phyloP scores from a whole-genome alignment of 2,329 filamentous ascomycete genomes.

The Rasamsonia emersonii region DNA sequence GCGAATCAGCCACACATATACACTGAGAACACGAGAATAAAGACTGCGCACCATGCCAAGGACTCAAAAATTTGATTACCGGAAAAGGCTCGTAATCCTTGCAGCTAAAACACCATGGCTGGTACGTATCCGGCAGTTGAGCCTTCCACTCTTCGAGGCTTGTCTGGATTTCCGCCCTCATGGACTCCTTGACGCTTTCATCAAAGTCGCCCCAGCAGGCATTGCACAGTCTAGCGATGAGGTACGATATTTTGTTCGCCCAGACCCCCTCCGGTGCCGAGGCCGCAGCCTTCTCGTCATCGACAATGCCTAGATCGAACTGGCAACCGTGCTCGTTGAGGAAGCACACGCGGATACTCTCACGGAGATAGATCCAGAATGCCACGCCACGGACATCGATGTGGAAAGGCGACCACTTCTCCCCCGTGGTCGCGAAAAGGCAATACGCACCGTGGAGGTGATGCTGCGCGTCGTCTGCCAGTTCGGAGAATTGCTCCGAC shows the following conservation, averaged over 20 bases:
- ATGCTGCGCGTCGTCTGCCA: conserved; percentile 2
- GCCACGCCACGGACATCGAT: conserved; percentile 1
- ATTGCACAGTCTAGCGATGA: too few species aligned
- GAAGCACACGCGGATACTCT: conserved; percentile 5
- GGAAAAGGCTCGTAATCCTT: too few species aligned
- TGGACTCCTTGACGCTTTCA: too few species aligned
- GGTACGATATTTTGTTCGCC: conserved; percentile 5
- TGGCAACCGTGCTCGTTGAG: conserved; percentile 6
- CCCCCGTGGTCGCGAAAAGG: conserved; percentile 1
- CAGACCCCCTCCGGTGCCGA: conserved; percentile 4
- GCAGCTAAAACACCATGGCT: too few species aligned
- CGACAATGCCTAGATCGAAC: conserved; percentile 4
- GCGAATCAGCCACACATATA: too few species aligned
- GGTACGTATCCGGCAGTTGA: too few species aligned
- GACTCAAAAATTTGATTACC: too few species aligned
- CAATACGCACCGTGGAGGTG: conserved; percentile 6
- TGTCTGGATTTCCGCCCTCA: too few species aligned
- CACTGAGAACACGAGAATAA: too few species aligned
- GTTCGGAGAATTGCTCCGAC: conserved; percentile 7
- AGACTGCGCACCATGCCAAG: too few species aligned
- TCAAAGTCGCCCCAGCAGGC: too few species aligned
- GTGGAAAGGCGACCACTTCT: not conserved
- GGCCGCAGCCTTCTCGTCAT: not conserved
- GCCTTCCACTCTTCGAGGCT: too few species aligned
- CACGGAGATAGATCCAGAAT: conserved; percentile 7